Base-by-base conservation (phyloP, 2,329 filamentous ascomycete genomes). In the Colletotrichum cordylinicola region DNA sequence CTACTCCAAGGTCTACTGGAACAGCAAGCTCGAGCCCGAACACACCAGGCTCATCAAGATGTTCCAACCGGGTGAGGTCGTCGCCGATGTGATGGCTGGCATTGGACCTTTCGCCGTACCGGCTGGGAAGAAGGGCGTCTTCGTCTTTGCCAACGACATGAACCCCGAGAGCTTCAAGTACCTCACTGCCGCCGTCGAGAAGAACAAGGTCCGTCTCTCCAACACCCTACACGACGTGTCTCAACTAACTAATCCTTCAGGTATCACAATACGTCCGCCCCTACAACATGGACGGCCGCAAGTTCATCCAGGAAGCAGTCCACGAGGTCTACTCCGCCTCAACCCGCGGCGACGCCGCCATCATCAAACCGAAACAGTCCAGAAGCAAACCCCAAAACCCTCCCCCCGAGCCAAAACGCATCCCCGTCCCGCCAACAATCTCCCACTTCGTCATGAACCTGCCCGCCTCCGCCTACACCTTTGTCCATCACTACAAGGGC, bases 371-470 rank as follows among this genome's bases (percentile, higher is more conserved):
- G 12, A 92, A 89, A 81, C 60, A 72, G n/a, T 83, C 86, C 13
- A 86, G 85, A 69, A 86, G 79, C 82, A 83, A 82, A 60, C 77
- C 79, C 67, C 82, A 84, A 18, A 81, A 81, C 24, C 82, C 84
- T 16, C 82, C 82, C 5, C 85, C 85, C 6, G 80, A 83, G 69
- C 83, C 84, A 29, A 80, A 80, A 78, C 84, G 80, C 77, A 82
- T 92, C 33, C 86, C 88, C 13, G 88, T 96, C 61, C 96, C 96
- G 4, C 89, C 90, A 4, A 93, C 93, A 48, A 95, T 98, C 82
- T 90, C 93, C n/a, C 97, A 98, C 87, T 99, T 96, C 83, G 94
- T 98, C 79, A 98, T 99, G 95, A 99, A 99, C 85, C 93, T 99
- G 18, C 97, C 97, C 1, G 97, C 96, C 2, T 94, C 93, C 1